Evolutionary conservation across 805 yeast species (phyloP), one percentile per base, ranked within the genome.

Genomic region (Jamesozyma spencerorum): DNA sequence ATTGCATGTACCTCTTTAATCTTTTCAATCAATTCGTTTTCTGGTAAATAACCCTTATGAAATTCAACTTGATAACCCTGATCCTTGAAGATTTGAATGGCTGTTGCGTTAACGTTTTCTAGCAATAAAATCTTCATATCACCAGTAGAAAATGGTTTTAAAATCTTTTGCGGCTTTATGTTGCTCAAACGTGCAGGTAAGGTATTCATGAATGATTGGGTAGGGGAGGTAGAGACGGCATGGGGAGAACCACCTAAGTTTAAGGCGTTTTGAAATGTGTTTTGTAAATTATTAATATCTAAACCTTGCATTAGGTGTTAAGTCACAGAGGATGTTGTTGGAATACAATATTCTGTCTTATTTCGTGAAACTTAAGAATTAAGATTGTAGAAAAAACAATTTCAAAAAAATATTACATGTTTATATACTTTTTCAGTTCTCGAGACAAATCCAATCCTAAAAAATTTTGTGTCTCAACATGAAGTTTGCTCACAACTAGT

Each of bases 1-100:
- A 92, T 79, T 45, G 96, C 98, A 62, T 92, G 97, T 39, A 86
- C 96, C 53, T 83, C 86, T 58, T 75, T 74, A 65, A 92, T 90
- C 68, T 87, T 88, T 69, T 86, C 95, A 58, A 92, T 85, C 62
- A 92, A 77, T 68, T 87, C 96, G 8, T 80, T 95, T 66, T 92
- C 97, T 18, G 85, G 81, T 54, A 92, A 69, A 5, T 96, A 85
- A 41, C 88, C 70, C 71, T 86, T 88, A 71, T 81, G 77, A 66
- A 85, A 85, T 63, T 92, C 98, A 39, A 92, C 95, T 69, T 92
- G 97, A 71, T 92, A 92, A 44, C 98, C 98, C 71, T 92, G 97
- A 40, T 72, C 73, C 45, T 70, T 72, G 66, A 92, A 81, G 48
- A 87, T 86, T 39, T 80, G 77, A 50, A 92, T 75, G 37, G 98